Base-by-base conservation (phyloP, 2,329 filamentous ascomycete species). In the Emergomyces orientalis region DNA sequence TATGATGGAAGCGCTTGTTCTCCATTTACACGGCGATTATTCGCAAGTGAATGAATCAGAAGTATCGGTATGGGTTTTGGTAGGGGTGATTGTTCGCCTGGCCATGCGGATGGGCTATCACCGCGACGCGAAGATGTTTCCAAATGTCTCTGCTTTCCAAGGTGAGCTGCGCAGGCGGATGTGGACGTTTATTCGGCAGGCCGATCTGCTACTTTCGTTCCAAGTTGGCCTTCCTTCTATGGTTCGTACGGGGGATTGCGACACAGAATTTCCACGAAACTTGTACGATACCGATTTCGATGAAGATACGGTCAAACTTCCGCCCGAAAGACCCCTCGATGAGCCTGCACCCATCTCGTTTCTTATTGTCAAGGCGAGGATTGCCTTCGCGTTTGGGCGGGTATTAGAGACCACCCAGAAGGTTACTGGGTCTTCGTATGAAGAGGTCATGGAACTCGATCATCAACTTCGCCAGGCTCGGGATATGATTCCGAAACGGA, bases 401-500 rank as follows among this genome's bases (percentile, higher is more conserved):
- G 76, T 80, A 22, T 70, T 77, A 52, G 79, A 81, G 62, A 71
- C 75, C 49, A 72, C 74, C 30, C 76, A 77, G 45, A 71, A 75
- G 30, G 68, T 79, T 13, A 71, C 73, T 32, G 72, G 79, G 11
- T 74, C 74, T 17, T 79, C 82, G 0, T 87, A 87, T 67, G 85
- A 87, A 30, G 82, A 83, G 49, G 78, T 85, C 27, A 82, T 86
- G 78, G 83, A 83, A 63, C 76, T 86, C 47, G 85, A 87, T 70
- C 75, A 78, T 9, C 78, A 84, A 62, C 77, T 86, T 60, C 79
- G 84, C 51, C 82, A 83, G 63, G 76, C 82, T 32, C 79, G 82
- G 30, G 80, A 88, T 41, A 83, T 87, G 62, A 82, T 96, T 59
- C 90, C 94, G 0, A 88, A 90, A 2, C 89, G 96, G 73, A 80